phyloP scores from a whole-genome alignment of 2,329 filamentous ascomycete species.

The Geosmithia putterillii region DNA sequence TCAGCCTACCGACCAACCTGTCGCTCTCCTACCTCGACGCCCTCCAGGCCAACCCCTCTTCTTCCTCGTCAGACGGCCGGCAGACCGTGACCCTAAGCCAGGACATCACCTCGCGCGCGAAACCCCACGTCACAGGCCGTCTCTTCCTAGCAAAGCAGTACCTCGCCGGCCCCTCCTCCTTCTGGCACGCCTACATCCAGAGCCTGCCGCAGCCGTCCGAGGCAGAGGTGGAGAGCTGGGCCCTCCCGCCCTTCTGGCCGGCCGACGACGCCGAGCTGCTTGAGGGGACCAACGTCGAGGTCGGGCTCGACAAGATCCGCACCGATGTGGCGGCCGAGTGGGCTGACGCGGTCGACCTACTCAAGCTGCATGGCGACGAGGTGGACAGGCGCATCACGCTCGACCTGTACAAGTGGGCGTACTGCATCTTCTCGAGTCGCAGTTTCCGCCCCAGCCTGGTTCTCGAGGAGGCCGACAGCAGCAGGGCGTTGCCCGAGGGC shows the following conservation, averaged over 20 bases:
- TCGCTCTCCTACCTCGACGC: constrained; percentile 49
- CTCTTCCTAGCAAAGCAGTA: constrained; percentile 62
- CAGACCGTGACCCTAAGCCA: constrained; percentile 25
- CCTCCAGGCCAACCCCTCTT: constrained; percentile 9
- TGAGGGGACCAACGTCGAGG: constrained; percentile 38
- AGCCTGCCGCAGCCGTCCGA: constrained; percentile 51
- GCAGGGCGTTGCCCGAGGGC: constrained; percentile 14
- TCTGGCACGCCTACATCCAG: constrained; percentile 57
- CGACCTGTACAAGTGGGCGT: constrained; percentile 51
- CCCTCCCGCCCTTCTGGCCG: constrained; percentile 51
- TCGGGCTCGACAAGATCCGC: constrained; percentile 35
- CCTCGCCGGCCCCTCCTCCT: constrained; percentile 42
- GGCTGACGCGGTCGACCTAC: constrained; percentile 24
- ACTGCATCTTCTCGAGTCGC: constrained; percentile 50
- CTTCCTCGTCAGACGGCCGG: background rate
- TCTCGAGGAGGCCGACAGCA: constrained; percentile 20
- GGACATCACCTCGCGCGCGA: constrained; percentile 33
- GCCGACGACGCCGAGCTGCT: constrained; percentile 45
- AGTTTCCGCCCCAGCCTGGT: constrained; percentile 53
- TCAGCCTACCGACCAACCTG: constrained; percentile 37
- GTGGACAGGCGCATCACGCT: constrained; percentile 24
- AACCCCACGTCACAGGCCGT: constrained; percentile 48
- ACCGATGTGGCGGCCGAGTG: constrained; percentile 32
- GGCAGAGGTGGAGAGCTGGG: constrained; percentile 30
- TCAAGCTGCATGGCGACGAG: constrained; percentile 14